Percentiles rank a stretch among this genome's conserved stretches.
Evolutionary conservation across 2,329 filamentous ascomycete genomes (phyloP).

Genomic region (Apiospora arundinis): DNA sequence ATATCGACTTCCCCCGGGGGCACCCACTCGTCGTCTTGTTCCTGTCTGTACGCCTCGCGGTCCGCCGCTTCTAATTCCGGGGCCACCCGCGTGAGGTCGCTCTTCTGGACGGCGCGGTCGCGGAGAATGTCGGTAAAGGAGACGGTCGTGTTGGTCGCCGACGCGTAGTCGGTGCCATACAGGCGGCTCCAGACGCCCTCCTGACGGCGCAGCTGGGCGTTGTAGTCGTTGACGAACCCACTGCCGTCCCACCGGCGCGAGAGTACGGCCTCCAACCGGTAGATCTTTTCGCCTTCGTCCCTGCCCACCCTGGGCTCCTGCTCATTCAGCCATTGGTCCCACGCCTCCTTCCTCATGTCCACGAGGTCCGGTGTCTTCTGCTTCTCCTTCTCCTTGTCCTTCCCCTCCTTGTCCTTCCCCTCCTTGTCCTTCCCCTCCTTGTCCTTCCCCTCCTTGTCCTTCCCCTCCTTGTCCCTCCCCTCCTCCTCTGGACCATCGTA

Average conservation of each 20-base stretch:
- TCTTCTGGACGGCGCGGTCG: not conserved
- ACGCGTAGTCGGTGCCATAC: not conserved
- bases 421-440: not conserved
- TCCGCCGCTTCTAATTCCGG: not conserved
- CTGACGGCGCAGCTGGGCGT: not conserved
- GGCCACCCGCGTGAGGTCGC: not conserved
- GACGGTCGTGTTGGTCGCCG: not conserved
- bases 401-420: too few relatives aligned
- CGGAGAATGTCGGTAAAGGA: not conserved
- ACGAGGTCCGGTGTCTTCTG: too few relatives aligned
- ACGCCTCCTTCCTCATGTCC: too few relatives aligned
- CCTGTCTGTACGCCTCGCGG: not conserved
- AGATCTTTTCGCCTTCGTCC: not conserved
- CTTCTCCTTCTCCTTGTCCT: too few relatives aligned
- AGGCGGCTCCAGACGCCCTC: conserved; percentile 2
- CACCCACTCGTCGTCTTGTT: too few relatives aligned
- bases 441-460: too few relatives aligned
- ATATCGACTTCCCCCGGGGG: not conserved
- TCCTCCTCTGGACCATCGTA: not conserved
- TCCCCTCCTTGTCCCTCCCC: not conserved
- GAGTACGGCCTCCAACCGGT: not conserved
- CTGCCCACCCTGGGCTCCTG: too few relatives aligned
- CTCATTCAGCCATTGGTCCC: too few relatives aligned
- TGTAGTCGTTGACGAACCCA: not conserved
- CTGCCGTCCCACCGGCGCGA: not conserved